Evolutionary conservation across 495 filamentous ascomycete genomes (phyloP).

Genomic region (Rusavskia elegans): DNA sequence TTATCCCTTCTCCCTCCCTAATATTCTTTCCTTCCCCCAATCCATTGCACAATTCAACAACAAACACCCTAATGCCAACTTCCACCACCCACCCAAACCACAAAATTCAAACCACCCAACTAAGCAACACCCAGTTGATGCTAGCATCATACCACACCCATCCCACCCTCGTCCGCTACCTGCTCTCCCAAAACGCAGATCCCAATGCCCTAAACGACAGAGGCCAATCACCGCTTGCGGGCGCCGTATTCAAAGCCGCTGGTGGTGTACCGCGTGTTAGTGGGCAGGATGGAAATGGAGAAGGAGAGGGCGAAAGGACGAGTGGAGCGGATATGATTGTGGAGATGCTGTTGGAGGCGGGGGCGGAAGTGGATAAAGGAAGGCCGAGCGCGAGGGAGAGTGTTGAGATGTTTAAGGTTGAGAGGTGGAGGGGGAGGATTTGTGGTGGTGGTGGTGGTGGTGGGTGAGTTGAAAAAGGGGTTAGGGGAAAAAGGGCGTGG

Average conservation of each 20-base stretch:
- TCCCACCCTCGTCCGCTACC: conserved; percentile 29
- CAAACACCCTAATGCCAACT: no score
- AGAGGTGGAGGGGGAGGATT: conserved; percentile 29
- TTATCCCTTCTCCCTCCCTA: no score
- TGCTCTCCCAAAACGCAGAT: conserved; percentile 33
- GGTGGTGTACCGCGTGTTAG: conserved; percentile 1
- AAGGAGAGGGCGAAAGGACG: not conserved
- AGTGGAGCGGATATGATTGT: conserved; percentile 1
- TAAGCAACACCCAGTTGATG: conserved; percentile 24
- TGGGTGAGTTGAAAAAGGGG: not conserved
- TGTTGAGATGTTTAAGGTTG: conserved; percentile 33
- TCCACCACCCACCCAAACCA: not conserved
- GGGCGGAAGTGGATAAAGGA: conserved; percentile 34
- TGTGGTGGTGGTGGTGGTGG: conserved; percentile 16
- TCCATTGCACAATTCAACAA: no score
- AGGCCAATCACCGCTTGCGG: conserved; percentile 37
- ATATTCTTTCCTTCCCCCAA: no score
- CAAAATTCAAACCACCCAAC: not conserved
- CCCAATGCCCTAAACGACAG: conserved; percentile 36
- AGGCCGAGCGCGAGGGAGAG: conserved; percentile 30
- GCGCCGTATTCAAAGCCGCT: conserved; percentile 40
- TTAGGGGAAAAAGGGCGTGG: no score
- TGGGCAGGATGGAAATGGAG: no score
- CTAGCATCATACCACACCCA: conserved; percentile 40
- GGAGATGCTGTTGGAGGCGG: conserved; percentile 23